Evolutionary conservation across 2,329 filamentous ascomycete genomes (phyloP).

Genomic region (Fusarium chuoi): DNA sequence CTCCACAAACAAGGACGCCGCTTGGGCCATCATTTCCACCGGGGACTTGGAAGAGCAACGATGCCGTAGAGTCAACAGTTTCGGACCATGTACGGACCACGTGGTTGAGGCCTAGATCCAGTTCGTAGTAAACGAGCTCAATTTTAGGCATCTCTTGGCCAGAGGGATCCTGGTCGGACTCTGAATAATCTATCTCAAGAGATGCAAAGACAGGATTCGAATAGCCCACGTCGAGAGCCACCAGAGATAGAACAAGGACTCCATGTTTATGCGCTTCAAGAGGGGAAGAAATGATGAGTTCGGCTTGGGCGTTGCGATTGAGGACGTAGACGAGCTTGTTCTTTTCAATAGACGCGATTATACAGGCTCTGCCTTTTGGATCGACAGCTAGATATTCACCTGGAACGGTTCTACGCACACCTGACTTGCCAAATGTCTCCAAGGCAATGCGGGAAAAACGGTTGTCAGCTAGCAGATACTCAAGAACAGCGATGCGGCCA

Average conservation of each 20-base stretch:
- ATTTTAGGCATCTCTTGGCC: slow-evolving; percentile 87
- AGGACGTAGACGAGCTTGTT: slow-evolving; percentile 99
- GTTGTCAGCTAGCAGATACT: slow-evolving; percentile 87
- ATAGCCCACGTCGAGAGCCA: slow-evolving; percentile 93
- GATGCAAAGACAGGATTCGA: slow-evolving; percentile 96
- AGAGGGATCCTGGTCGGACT: slow-evolving; percentile 88
- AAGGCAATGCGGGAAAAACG: slow-evolving; percentile 88
- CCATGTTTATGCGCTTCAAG: slow-evolving; percentile 95
- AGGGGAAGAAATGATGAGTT: slow-evolving; percentile 95
- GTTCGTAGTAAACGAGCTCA: slow-evolving; percentile 93
- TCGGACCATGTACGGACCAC: slow-evolving; percentile 99
- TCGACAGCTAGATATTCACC: slow-evolving; percentile 96
- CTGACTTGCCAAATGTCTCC: slow-evolving; percentile 98
- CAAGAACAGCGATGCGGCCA: slow-evolving; percentile 92
- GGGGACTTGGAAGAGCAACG: slow-evolving; percentile 92
- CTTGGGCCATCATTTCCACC: slow-evolving; percentile 94
- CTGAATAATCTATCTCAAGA: slow-evolving; percentile 93
- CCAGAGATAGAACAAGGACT: slow-evolving; percentile 87
- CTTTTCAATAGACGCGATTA: slow-evolving; percentile 95
- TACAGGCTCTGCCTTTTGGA: slow-evolving; percentile 92
- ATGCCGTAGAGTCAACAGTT: slow-evolving; percentile 87
- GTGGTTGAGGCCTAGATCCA: slow-evolving; percentile 95
- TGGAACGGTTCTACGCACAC: slow-evolving; percentile 89
- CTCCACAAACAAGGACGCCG: slow-evolving; percentile 92
- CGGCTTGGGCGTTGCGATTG: slow-evolving; percentile 94